Base-by-base conservation (phyloP, 352 stramenopile species). In the Hyphochytrium catenoides region DNA sequence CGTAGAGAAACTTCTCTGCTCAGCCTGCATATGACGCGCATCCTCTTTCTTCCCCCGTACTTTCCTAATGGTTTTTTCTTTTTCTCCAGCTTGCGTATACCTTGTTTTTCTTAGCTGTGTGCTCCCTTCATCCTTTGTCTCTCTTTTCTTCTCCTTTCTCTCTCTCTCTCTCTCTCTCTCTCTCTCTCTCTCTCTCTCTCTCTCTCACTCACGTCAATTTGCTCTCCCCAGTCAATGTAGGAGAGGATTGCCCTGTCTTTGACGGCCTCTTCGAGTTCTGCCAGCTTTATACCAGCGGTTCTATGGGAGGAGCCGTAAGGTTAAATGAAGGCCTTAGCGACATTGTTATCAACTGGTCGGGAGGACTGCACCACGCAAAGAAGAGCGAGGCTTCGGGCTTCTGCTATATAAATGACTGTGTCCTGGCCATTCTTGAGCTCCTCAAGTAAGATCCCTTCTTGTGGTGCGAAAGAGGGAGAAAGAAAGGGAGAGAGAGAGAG, bases 371-470 rank as follows among this genome's bases (percentile, higher is more conserved):
- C 54, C 91, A 98, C 56, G 91, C 90, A 16, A 98, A 98, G 51
- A 95, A 95, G 45, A 88, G 79, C 12, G 90, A 98, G 53, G 91
- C 90, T 6, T 93, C 69, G 22, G 91, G 91, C 24, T 98, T 98
- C 54, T 98, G 91, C 60, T 98, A 98, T 54, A 81, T 98, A 27
- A 98, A 98, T 55, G 91, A 98, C 57, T 96, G 83, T 48, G 90
- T 98, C 22, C 57, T 98, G 17, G 90, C 82, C 20, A 98, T 98
- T 55, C 49, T 98, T 23, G 90, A 98, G 51, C 56, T 98, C 16
- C 59, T 98, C 15, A 98, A 98, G 58, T 70, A 45, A 16, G 19
- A 31, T 17, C 26, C 67, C 34, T 15, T 6, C 0, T 20, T 24
- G 11, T n/a, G 12, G 8, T 14, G 37, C 14, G 41, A 19, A 12